Conservation (phyloP, 768 basidiomycete species). For the Hypholoma fasciculare region DNA sequence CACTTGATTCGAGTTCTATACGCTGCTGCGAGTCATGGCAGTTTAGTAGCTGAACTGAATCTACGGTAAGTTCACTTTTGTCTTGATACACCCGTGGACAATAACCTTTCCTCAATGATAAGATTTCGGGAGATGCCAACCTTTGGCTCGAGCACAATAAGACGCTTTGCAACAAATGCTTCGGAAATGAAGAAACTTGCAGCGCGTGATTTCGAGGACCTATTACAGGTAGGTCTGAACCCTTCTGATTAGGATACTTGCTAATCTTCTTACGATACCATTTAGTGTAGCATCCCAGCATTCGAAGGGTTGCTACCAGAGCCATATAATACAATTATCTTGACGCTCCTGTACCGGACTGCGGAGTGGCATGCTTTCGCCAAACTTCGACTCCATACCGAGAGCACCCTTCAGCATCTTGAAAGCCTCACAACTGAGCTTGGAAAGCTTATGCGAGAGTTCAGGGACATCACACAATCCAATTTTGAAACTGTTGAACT, state of each 20-base stretch:
- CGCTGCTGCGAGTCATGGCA: not conserved
- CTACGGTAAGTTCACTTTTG: constrained; percentile 6
- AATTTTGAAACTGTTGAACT: constrained; percentile 30
- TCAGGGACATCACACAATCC: constrained; percentile 22
- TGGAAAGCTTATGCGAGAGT: constrained; percentile 26
- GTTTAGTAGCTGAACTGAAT: not conserved
- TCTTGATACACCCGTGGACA: not conserved
- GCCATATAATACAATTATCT: constrained; percentile 9
- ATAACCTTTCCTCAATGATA: not conserved
- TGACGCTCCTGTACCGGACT: constrained; percentile 21
- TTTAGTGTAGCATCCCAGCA: constrained; percentile 33
- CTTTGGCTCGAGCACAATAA: constrained; percentile 21
- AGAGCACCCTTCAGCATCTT: constrained; percentile 21
- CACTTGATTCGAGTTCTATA: constrained; percentile 24
- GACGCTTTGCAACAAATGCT: not conserved
- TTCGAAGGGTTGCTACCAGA: constrained; percentile 35
- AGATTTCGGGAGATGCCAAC: constrained; percentile 24
- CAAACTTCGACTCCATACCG: constrained; percentile 30
- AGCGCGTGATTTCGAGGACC: constrained; percentile 6
- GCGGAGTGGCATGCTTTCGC: constrained; percentile 31
- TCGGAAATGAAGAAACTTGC: constrained; percentile 11
- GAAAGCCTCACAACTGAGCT: constrained; percentile 22
- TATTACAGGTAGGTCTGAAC: not conserved
- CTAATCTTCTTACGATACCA: too few relatives aligned
- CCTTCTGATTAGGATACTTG: not conserved